Evolutionary conservation across 768 basidiomycete species (phyloP).

Genomic region (Lactarius sanguifluus): DNA sequence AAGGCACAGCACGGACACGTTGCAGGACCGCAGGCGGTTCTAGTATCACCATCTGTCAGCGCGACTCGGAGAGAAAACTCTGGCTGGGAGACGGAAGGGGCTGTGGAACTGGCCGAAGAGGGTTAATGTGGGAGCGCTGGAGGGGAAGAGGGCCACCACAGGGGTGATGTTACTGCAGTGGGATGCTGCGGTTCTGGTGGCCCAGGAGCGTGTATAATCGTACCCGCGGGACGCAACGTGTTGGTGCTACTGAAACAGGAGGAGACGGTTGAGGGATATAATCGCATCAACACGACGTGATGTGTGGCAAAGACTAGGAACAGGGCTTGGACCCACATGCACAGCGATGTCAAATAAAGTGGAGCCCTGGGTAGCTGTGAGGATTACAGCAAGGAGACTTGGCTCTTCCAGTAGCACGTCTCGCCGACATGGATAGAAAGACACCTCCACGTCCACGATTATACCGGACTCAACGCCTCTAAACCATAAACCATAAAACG

Average conservation of each 20-base stretch:
- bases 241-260: conserved; percentile 12
- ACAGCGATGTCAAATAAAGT: conserved; percentile 9
- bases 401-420: background rate
- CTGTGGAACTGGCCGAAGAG: background rate
- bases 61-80: background rate
- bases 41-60: background rate
- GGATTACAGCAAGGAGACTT: background rate
- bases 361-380: background rate
- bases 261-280: conserved; percentile 14
- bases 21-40: background rate
- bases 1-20: conserved; percentile 4
- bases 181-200: conserved; percentile 2
- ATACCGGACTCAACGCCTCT: background rate
- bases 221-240: conserved; percentile 4
- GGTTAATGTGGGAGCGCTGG: background rate
- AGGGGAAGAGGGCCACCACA: conserved; percentile 10
- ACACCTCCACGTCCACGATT: background rate
- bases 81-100: background rate
- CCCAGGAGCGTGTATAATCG: background rate
- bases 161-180: conserved; percentile 12
- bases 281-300: conserved; percentile 4
- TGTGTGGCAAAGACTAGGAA: conserved; percentile 7
- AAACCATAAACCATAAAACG: conserved; percentile 5
- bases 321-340: background rate
- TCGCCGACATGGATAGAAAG: background rate